Conservation (phyloP, 148 eudicot genomes). For the Rhododendron ovatum region DNA sequence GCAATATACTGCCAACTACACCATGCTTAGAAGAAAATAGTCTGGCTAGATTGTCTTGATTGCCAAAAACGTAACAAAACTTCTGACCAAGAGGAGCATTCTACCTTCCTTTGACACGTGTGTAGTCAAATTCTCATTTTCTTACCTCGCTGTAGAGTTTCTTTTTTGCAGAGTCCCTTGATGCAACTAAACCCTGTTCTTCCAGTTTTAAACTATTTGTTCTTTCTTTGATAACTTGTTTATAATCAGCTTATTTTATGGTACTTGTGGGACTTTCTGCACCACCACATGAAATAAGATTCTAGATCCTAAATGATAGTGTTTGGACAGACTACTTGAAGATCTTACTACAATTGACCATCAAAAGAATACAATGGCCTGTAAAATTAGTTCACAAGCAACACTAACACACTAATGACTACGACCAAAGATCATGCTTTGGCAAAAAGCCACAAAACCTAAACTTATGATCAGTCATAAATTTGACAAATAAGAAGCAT, state of each 20-base stretch:
- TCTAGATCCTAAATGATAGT: neutral
- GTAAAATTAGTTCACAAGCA: neutral
- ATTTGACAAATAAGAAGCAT: neutral
- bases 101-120: constrained; percentile 23
- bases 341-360: neutral
- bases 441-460: neutral
- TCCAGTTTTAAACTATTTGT: constrained; percentile 4
- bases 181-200: constrained; percentile 3
- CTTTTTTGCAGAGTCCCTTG: neutral
- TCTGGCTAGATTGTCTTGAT: neutral
- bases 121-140: constrained; percentile 7
- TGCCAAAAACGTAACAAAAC: neutral
- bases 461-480: neutral
- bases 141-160: constrained; percentile 5
- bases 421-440: neutral
- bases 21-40: neutral
- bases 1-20: neutral
- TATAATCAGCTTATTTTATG: neutral
- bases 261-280: neutral
- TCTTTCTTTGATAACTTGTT: neutral
- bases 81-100: neutral
- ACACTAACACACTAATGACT: neutral
- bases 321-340: neutral
- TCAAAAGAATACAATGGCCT: neutral
- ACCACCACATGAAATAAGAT: neutral